Evolutionary conservation across 23 red algal genomes (phyloP), one percentile per base, ranked within the genome.

Genomic region (Gracilaria domingensis): DNA sequence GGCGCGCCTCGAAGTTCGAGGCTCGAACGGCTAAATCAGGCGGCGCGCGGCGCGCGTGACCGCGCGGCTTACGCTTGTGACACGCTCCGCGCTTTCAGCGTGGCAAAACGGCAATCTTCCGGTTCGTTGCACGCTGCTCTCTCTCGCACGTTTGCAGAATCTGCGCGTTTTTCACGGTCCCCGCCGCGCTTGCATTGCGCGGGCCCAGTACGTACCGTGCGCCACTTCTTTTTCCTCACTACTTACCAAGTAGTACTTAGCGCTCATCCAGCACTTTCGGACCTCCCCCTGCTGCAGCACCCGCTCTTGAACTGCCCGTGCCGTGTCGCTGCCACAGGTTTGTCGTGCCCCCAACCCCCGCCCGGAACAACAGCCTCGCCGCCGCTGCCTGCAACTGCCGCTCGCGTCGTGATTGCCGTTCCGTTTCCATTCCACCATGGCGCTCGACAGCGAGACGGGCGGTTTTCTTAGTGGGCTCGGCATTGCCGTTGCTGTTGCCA

Each of bases 381-480:
- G 11, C 13, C 1, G 1, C 14, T 55, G 1, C 51, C 18, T 14
- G 51, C 17, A 45, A 55, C 51, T 55, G 51, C 18, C 51, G 51
- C 18, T 55, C 51, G 51, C 51, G 6, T 55, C 12, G 45, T 55
- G 51, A 55, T 55, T 55, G 51, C 13, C 59, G 59, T 18, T 30
- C 16, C 4, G 2, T 29, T 4, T 23, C 32, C 64, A 55, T 1
- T 32, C 64, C 14, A n/a, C 17, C 32, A 85, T 85, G 81, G 81
- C 81, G 59, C 65, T 85, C 42, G 81, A 85, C 81, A 50, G 59
- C 37, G 81, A 32, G 6, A 91, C 87, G 18, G 54, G 42, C 25
- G 87, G 87, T 33, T 80, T 80, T 58, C 75, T 91, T 21, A 42
- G 42, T 21, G 76, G 71, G 20, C 59, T 91, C 14, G 87, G 32